Conservation (phyloP, 441 rosid genomes). For the Erysimum cheiri region DNA sequence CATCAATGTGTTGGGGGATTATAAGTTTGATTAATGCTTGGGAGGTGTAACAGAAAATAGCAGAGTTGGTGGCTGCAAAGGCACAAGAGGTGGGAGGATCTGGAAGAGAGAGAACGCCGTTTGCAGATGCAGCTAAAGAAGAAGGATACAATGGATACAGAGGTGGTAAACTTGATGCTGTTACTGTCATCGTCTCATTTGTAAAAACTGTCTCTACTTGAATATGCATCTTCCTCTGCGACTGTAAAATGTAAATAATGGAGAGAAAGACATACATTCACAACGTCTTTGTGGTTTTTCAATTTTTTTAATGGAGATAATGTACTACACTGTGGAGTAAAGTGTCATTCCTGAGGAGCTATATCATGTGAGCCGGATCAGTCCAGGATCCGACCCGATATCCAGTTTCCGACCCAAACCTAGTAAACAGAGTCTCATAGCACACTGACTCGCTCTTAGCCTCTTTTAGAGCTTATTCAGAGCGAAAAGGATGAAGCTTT, state of each 20-base stretch:
- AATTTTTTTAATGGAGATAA: neutral
- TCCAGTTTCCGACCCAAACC: slow-evolving; percentile 13
- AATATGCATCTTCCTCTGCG: slow-evolving; percentile 6
- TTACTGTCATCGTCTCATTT: slow-evolving; percentile 69
- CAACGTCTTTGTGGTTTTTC: neutral
- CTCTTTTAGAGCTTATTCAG: neutral
- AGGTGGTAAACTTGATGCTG: slow-evolving; percentile 77
- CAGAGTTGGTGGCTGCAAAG: slow-evolving; percentile 60
- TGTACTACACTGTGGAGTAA: neutral
- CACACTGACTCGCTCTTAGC: no score
- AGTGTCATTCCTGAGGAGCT: neutral
- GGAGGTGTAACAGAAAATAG: slow-evolving; percentile 55
- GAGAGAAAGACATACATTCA: neutral
- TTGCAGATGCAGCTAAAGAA: slow-evolving; percentile 78
- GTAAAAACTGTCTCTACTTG: slow-evolving; percentile 39
- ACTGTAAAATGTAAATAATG: slow-evolving; percentile 27
- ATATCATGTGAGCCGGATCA: slow-evolving; percentile 2
- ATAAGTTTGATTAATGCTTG: no score
- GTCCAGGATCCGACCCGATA: slow-evolving; percentile 14
- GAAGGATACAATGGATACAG: slow-evolving; percentile 69
- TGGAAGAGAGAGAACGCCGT: slow-evolving; percentile 57
- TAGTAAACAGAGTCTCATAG: slow-evolving; percentile 12
- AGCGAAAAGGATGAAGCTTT: slow-evolving; percentile 47
- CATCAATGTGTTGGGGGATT: slow-evolving; percentile 14
- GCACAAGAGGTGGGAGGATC: slow-evolving; percentile 65